phyloP scores from a whole-genome alignment of 164 flowering plant genomes.

The Stephania yunnanensis region DNA sequence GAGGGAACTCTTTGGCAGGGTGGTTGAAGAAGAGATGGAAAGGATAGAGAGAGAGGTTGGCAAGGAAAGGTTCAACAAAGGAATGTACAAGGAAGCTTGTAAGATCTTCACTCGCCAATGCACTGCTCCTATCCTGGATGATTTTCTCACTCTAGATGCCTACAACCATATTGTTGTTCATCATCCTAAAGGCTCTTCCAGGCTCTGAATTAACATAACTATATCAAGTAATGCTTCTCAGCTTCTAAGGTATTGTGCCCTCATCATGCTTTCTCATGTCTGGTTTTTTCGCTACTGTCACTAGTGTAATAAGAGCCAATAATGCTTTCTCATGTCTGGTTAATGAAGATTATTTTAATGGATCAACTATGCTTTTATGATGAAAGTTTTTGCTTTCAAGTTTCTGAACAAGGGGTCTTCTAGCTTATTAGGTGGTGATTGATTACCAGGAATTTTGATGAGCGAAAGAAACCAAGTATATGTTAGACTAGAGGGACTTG shows the following conservation, averaged over 20 bases:
- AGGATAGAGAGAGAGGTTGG: slow-evolving; percentile 78
- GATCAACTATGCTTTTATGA: neutral
- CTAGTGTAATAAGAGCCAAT: neutral
- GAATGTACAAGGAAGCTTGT: slow-evolving; percentile 69
- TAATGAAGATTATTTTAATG: neutral
- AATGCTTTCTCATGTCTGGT: neutral
- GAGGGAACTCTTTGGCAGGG: slow-evolving; percentile 60
- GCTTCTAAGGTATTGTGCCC: neutral
- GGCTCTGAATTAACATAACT: slow-evolving; percentile 34
- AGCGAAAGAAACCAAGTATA: too few species aligned
- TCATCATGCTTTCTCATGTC: neutral
- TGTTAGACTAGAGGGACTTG: too few species aligned
- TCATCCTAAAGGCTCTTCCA: slow-evolving; percentile 51
- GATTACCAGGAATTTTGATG: neutral
- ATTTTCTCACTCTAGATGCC: slow-evolving; percentile 80
- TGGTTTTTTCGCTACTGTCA: neutral
- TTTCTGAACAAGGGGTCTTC: neutral
- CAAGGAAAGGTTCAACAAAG: slow-evolving; percentile 50
- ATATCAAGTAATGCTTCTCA: neutral
- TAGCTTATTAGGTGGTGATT: neutral
- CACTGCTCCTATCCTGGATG: slow-evolving; percentile 56
- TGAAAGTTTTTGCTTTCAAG: too few species aligned
- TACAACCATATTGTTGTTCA: slow-evolving; percentile 60
- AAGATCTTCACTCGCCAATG: slow-evolving; percentile 70
- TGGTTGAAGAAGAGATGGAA: slow-evolving; percentile 83